Evolutionary conservation across 2,329 filamentous ascomycete genomes (phyloP), one percentile per base, ranked within the genome.

Genomic region (Amphichorda felina): DNA sequence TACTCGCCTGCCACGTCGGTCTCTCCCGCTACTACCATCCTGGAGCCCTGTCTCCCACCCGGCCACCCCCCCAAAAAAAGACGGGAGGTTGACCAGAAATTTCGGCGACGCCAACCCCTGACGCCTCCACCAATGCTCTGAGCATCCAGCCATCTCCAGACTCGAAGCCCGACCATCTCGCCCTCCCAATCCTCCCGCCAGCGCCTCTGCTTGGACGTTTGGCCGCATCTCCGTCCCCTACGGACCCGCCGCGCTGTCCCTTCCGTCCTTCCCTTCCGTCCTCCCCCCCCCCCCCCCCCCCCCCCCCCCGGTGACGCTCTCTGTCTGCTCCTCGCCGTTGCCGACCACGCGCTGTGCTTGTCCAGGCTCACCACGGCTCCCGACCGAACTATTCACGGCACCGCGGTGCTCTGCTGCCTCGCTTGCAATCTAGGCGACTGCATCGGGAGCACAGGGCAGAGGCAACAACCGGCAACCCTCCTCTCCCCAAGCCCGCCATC

Each of bases 101-200:
- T 29, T 29, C 27, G 27, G 27, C 27, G 27, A 13, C 27, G 13
- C 33, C 32, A 15, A 34, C 25, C 35, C 35, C 18, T 25, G 29
- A 36, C 18, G 19, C 35, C 19, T 26, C 35, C 35, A 36, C 30
- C 36, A 22, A 13, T 18, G 16, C 36, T 18, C 21, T 25, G 36
- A 19, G 17, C 44, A 48, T 50, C 62, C 61, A 64, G 60, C 64
- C 63, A 61, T 64, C 54, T 50, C 47, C 48, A 54, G 50, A 46
- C 50, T 54, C 55, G 56, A 57, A 45, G 40, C 39, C 46, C 50
- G 46, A 55, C 18, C 13, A 15, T 27, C 27, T 30, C 27, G n/a
- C 27, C 22, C 22, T 25, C 16, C 21, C 33, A 28, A 16, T 41
- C 24, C 31, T 36, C 38, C 35, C 40, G 36, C 43, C 41, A 25